Evolutionary conservation across 257 asterid species (phyloP).

Genomic region (Solanum ossicruentum): DNA sequence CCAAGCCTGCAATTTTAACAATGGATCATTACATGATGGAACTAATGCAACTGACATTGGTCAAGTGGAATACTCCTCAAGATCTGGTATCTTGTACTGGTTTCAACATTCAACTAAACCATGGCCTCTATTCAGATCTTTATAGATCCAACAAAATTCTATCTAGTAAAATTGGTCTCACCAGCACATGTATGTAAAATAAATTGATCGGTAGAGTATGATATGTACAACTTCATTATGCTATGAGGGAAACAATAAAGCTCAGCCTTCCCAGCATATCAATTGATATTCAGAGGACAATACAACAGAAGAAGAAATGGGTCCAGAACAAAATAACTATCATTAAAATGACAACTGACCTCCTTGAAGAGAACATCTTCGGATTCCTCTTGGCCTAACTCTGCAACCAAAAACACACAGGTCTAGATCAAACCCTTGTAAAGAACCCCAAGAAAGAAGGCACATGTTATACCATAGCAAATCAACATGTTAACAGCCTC

Average conservation of each 20-base stretch:
- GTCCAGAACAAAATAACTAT: neutral
- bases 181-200: neutral
- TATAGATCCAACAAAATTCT: neutral
- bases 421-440: neutral
- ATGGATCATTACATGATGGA: neutral
- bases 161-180: neutral
- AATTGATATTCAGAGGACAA: neutral
- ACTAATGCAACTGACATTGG: neutral
- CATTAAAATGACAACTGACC: constrained; percentile 25
- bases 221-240: neutral
- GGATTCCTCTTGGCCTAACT: constrained; percentile 71
- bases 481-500: neutral
- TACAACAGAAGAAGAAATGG: neutral
- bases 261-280: neutral
- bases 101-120: neutral
- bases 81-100: neutral
- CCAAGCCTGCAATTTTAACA: constrained; percentile 61
- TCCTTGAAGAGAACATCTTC: constrained; percentile 93
- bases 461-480: neutral
- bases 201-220: neutral
- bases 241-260: neutral
- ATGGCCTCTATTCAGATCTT: neutral
- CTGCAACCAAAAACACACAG: constrained; percentile 41
- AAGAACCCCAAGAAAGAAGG: neutral
- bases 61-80: neutral